phyloP scores from a whole-genome alignment of 2,329 filamentous ascomycete genomes.

The Talaromyces piceae region DNA sequence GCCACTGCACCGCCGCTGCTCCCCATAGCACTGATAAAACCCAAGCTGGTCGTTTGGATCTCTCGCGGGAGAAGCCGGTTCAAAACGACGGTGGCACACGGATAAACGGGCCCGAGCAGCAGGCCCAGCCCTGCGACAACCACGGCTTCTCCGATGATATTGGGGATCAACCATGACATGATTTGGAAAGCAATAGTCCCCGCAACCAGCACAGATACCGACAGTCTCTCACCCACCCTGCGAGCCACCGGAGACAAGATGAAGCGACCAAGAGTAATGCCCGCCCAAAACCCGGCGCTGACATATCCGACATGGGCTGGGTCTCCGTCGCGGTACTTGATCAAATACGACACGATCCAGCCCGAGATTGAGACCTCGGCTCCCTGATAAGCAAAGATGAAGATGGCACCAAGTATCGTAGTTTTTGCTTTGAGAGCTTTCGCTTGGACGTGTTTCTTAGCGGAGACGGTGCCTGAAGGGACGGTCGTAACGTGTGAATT shows the following conservation, averaged over 20 bases:
- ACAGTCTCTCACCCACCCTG: slow-evolving; percentile 61
- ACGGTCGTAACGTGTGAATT: slow-evolving; percentile 35
- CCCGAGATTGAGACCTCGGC: slow-evolving; percentile 77
- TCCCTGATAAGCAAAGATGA: slow-evolving; percentile 82
- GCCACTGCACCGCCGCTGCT: slow-evolving; percentile 36
- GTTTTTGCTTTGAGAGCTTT: slow-evolving; percentile 46
- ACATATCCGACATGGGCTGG: slow-evolving; percentile 71
- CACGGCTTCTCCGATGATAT: slow-evolving; percentile 63
- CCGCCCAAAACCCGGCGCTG: slow-evolving; percentile 60
- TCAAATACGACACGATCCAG: slow-evolving; percentile 81
- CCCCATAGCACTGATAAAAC: slow-evolving; percentile 34
- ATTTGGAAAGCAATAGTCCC: slow-evolving; percentile 62
- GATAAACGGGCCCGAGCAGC: slow-evolving; percentile 71
- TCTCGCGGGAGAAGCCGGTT: slow-evolving; percentile 25
- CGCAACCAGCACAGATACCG: slow-evolving; percentile 56
- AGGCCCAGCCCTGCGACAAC: slow-evolving; percentile 63
- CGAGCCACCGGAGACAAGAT: slow-evolving; percentile 59
- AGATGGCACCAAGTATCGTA: slow-evolving; percentile 67
- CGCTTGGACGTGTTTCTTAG: slow-evolving; percentile 33
- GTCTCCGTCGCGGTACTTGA: slow-evolving; percentile 61
- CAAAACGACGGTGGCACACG: slow-evolving; percentile 48
- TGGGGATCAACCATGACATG: slow-evolving; percentile 71
- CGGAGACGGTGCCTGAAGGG: slow-evolving; percentile 25
- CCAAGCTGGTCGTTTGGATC: slow-evolving; percentile 34
- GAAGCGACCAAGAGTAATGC: slow-evolving; percentile 71